Conservation (phyloP, 768 basidiomycete genomes). For the Terana coerulea region DNA sequence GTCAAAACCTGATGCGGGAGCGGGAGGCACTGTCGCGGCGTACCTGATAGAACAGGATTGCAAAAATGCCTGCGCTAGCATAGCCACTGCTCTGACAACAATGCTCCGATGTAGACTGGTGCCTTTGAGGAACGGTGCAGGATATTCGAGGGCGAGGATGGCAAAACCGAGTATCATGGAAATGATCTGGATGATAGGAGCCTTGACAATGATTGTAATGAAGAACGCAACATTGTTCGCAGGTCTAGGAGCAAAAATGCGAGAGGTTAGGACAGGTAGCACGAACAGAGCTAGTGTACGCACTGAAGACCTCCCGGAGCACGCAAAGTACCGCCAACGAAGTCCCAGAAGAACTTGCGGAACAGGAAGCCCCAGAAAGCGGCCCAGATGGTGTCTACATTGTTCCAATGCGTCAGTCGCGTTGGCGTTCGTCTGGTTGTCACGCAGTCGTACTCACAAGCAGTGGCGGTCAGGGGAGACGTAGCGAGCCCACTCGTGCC, state of each 20-base stretch:
- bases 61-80: slow-evolving; percentile 62
- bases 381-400: slow-evolving; percentile 74
- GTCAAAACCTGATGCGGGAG: background rate
- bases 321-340: slow-evolving; percentile 76
- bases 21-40: slow-evolving; percentile 16
- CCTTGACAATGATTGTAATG: slow-evolving; percentile 69
- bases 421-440: slow-evolving; percentile 9
- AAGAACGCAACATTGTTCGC: slow-evolving; percentile 58
- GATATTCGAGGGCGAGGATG: slow-evolving; percentile 69
- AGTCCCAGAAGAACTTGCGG: slow-evolving; percentile 98
- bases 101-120: slow-evolving; percentile 64
- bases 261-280: background rate
- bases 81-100: slow-evolving; percentile 54
- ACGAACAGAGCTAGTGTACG: slow-evolving; percentile 27
- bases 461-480: slow-evolving; percentile 64
- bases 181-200: slow-evolving; percentile 69
- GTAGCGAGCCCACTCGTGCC: slow-evolving; percentile 74
- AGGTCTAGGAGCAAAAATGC: slow-evolving; percentile 39
- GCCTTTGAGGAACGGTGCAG: slow-evolving; percentile 54
- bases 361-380: slow-evolving; percentile 76
- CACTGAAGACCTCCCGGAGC: slow-evolving; percentile 79
- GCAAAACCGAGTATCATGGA: slow-evolving; percentile 57
- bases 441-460: slow-evolving; percentile 53
- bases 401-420: slow-evolving; percentile 2
- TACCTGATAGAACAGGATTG: slow-evolving; percentile 77